These are phyloP conservation scores for Suillus cothurnatus DNA, from an alignment of 768 basidiomycete species.

Conservation along the genomic window DNA sequence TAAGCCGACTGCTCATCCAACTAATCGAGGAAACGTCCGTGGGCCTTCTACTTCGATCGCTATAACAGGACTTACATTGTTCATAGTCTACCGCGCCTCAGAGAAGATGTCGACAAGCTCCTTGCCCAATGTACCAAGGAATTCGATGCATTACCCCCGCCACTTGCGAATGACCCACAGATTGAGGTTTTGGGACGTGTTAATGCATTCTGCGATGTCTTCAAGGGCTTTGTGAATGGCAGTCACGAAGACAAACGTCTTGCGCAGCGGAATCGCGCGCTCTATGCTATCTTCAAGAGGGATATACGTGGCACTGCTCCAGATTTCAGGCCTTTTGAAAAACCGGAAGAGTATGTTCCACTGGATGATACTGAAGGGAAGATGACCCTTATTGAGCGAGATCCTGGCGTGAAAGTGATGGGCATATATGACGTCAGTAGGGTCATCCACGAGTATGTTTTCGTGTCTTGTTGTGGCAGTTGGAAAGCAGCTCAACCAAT, in stretches of 20 bases:
- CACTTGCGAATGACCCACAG: slow-evolving; percentile 37
- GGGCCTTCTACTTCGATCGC: background rate
- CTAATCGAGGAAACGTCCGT: slow-evolving; percentile 36
- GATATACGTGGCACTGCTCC: slow-evolving; percentile 38
- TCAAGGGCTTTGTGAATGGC: slow-evolving; percentile 33
- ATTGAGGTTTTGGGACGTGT: slow-evolving; percentile 39
- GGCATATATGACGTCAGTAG: slow-evolving; percentile 33
- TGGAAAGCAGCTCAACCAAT: background rate
- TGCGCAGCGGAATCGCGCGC: slow-evolving; percentile 33
- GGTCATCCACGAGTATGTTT: slow-evolving; percentile 35
- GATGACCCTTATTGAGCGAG: slow-evolving; percentile 15
- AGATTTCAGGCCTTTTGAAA: slow-evolving; percentile 34
- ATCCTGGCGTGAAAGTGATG: slow-evolving; percentile 15
- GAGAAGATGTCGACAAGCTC: slow-evolving; percentile 23
- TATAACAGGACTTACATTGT: background rate
- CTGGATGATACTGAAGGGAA: slow-evolving; percentile 20
- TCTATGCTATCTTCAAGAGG: slow-evolving; percentile 32
- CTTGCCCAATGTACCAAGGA: slow-evolving; percentile 31
- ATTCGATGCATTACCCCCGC: slow-evolving; percentile 31
- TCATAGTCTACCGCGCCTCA: slow-evolving; percentile 34
- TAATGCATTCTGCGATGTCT: slow-evolving; percentile 34
- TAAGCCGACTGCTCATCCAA: slow-evolving; percentile 39
- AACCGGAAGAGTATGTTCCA: background rate
- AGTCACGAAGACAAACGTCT: slow-evolving; percentile 25
- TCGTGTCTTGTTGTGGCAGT: slow-evolving; percentile 1